phyloP scores from a whole-genome alignment of 176 grass and related monocot genomes.

The Panicum miliaceum region DNA sequence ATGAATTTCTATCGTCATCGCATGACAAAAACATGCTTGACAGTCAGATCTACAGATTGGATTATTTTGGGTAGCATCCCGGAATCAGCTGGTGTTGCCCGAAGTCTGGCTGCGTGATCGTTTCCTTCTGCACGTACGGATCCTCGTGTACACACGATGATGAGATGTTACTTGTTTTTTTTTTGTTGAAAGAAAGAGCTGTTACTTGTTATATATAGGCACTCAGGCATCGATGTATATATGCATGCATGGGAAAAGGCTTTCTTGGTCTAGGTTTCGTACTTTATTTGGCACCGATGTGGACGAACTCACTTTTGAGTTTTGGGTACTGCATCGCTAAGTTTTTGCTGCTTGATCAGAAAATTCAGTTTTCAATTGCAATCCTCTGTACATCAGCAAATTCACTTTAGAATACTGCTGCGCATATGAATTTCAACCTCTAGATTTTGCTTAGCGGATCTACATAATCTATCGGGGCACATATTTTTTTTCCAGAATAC shows the following conservation, averaged over 20 bases:
- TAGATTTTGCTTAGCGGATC: not conserved
- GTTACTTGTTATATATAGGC: not conserved
- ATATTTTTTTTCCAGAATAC: too few species aligned
- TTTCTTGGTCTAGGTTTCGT: not conserved
- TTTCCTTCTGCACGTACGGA: not conserved
- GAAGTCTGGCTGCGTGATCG: not conserved
- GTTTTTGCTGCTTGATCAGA: not conserved
- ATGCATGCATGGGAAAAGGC: not conserved
- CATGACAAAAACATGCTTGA: not conserved
- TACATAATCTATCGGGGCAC: not conserved
- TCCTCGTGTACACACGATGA: conserved; percentile 3
- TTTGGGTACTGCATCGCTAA: not conserved
- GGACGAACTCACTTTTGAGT: not conserved
- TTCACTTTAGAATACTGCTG: not conserved
- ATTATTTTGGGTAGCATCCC: not conserved
- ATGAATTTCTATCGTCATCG: not conserved
- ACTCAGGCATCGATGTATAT: too few species aligned
- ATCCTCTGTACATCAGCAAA: not conserved
- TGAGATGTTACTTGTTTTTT: not conserved
- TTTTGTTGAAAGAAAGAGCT: too few species aligned
- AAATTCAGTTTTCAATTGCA: not conserved
- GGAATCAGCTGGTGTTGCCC: not conserved
- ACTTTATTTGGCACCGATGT: not conserved
- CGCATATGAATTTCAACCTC: not conserved
- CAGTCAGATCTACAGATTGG: not conserved